Percentiles rank a stretch among this genome's conserved stretches.
These are phyloP conservation scores for Nicotiana undulata DNA, from an alignment of 257 asterid species.

Conservation along the genomic window DNA sequence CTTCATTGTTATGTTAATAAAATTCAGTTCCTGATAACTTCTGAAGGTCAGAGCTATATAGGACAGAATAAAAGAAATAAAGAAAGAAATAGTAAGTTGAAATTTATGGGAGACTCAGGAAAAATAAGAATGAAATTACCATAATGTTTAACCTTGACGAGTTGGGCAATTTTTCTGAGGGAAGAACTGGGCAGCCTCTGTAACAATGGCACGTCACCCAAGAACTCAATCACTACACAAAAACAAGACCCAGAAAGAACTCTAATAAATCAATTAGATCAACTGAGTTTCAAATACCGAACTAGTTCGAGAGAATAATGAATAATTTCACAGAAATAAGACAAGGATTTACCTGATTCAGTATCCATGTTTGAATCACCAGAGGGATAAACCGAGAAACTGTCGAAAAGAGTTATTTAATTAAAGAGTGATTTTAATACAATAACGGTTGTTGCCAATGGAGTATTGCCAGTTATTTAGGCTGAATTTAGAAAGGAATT, in stretches of 20 bases:
- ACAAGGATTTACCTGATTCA: conserved; percentile 5
- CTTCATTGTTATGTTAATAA: background rate
- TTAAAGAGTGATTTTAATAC: background rate
- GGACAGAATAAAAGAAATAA: background rate
- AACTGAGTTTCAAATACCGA: background rate
- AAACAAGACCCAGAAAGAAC: background rate
- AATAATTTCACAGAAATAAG: background rate
- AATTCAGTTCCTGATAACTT: background rate
- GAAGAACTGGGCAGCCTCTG: conserved; percentile 86
- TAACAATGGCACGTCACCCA: conserved; percentile 85
- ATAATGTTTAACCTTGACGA: conserved; percentile 50
- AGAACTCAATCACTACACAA: conserved; percentile 68
- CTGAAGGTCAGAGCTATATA: background rate
- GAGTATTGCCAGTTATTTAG: background rate
- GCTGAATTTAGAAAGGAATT: background rate
- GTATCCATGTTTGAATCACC: background rate
- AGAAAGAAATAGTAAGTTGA: background rate
- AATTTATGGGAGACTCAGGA: background rate
- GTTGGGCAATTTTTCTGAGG: conserved; percentile 57
- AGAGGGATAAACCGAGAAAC: background rate
- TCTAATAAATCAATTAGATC: background rate
- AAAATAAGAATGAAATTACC: conserved; percentile 29
- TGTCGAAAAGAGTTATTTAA: background rate
- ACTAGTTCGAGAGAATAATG: background rate
- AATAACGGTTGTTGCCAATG: background rate